Base-by-base conservation (phyloP, 148 eudicot species). In the Silene latifolia region DNA sequence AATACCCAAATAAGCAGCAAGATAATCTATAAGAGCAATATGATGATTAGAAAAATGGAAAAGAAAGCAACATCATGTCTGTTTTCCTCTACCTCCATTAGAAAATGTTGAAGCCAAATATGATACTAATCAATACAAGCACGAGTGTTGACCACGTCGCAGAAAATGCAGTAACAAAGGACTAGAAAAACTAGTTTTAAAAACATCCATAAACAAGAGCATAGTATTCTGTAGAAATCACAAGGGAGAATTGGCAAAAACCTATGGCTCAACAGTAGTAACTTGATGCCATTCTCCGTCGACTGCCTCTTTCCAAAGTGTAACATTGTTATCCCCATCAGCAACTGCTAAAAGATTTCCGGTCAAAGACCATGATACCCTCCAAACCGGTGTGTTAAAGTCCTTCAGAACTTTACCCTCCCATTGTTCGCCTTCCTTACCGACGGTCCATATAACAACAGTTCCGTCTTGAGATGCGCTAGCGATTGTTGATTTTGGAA, bases 341-440 rank as follows among this genome's bases (percentile, higher is more conserved):
- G 98, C 96, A 69, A 93, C 93, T n/a, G 98, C 96, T 88, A 93
- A 81, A 78, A 93, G 78, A 77, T 93, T 93, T 35, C 98, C 98
- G 0, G 98, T 89, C 76, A 93, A 80, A 46, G 98, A 93, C 98
- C 96, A 91, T 3, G 98, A 93, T 21, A 93, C 93, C 82, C 96
- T 91, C 98, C 98, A 93, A 66, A 93, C 94, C 18, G 98, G 92
- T 72, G 86, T 82, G 73, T 89, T 86, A 74, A 89, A 93, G 80
- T 93, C 97, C 78, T 89, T 91, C 77, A 93, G 78, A 64, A 91
- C 86, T 76, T 85, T 89, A 23, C 98, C 98, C 69, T 91, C 89
- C 98, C 98, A 93, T 72, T 86, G 97, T 62, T 90, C 90, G 5
- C 92, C 92, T 80, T 93, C 96, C 77, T 91, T 93, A 21, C 84